Evolutionary conservation across 306 rosid genomes (phyloP), one percentile per base, ranked within the genome.

Genomic region (Astragalus glycyphyllos): DNA sequence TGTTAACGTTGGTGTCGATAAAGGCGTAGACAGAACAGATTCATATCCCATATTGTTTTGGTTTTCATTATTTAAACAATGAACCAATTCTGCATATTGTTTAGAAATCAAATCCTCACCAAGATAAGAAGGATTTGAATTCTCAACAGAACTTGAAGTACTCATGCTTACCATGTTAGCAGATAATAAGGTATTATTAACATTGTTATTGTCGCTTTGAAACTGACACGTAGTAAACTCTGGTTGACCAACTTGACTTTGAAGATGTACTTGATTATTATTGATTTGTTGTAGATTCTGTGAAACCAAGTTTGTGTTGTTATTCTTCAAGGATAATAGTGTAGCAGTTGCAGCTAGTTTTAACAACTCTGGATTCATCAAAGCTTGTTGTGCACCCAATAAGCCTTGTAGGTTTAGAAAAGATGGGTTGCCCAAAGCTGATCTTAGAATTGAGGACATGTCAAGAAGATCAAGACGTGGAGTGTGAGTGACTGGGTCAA

Each of bases 401-500:
- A 92, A 49, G 76, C 74, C 77, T 81, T 55, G 97, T 46, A 90
- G 66, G 54, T 81, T 81, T 67, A 91, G 77, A 71, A 90, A 70
- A 1, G 96, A 68, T 20, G 79, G 79, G 56, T 79, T 86, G 42
- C 83, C 74, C 31, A 94, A 60, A 2, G 84, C 86, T 12, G 91
- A 65, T 8, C 79, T 64, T 0, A 94, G 77, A 41, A 89, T 68
- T 1, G 96, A 86, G 2, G 97, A 83, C 9, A 89, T 73, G 77
- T 91, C 99, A 16, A 84, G 84, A 32, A 91, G 86, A 82, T 94
- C 97, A 1, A 94, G 79, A 42, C 97, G 95, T 0, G 97, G 97
- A 11, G 97, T 56, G 11, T 91, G 97, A 53, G 97, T 94, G n/a
- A 94, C 97, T 0, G 99, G 97, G 41, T 91, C 97, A 3, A 94